phyloP scores from a whole-genome alignment of 2,329 filamentous ascomycete genomes.

The Chlorencoelia australis region DNA sequence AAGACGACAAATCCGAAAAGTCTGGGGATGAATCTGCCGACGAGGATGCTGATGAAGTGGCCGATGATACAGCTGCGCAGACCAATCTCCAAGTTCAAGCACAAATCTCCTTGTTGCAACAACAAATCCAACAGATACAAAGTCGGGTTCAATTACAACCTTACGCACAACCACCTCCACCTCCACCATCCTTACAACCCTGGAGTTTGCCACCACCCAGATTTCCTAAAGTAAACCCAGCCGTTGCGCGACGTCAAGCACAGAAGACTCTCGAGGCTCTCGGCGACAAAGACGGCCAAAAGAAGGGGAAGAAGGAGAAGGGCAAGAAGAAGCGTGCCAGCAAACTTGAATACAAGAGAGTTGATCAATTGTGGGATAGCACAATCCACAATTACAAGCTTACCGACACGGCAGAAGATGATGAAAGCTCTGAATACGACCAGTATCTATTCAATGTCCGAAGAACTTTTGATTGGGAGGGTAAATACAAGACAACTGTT shows the following conservation, averaged over 20 bases:
- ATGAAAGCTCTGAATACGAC: constrained; percentile 58
- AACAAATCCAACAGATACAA: constrained; percentile 2
- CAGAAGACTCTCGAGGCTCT: constrained; percentile 18
- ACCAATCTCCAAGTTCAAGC: constrained; percentile 14
- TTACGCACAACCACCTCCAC: constrained; percentile 8
- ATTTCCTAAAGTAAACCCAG: constrained; percentile 10
- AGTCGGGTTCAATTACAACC: constrained; percentile 18
- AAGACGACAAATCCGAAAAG: constrained; percentile 5
- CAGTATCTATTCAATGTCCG: constrained; percentile 77
- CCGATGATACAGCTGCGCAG: constrained; percentile 4
- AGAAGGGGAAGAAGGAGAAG: constrained; percentile 33
- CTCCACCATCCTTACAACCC: not conserved
- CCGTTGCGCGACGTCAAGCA: constrained; percentile 14
- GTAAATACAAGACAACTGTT: constrained; percentile 61
- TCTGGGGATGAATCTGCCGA: constrained; percentile 4
- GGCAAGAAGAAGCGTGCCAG: constrained; percentile 33
- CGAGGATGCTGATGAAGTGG: constrained; percentile 13
- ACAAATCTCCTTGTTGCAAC: constrained; percentile 21
- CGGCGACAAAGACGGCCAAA: constrained; percentile 24
- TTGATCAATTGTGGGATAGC: constrained; percentile 52
- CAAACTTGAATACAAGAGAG: constrained; percentile 57
- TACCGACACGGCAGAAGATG: constrained; percentile 54
- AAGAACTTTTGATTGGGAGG: constrained; percentile 74
- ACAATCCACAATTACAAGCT: constrained; percentile 56
- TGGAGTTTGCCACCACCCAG: constrained; percentile 5